Base-by-base conservation (phyloP, 139 green algal species). In the Ostreobium quekettii region DNA sequence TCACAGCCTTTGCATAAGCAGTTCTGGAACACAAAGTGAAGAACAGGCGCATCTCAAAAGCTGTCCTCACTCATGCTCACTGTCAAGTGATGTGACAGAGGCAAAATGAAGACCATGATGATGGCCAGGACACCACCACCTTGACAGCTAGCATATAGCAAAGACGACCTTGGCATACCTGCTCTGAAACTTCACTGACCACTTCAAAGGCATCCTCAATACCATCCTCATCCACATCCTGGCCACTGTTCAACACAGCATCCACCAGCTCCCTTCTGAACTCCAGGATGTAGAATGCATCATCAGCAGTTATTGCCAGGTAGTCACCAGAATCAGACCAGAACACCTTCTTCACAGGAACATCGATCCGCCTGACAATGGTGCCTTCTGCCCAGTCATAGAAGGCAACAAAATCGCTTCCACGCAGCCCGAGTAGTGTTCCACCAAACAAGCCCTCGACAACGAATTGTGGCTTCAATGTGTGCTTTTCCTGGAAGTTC, bases 131-230 rank as follows among this genome's bases (percentile, higher is more conserved):
- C n/a, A n/a, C n/a, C n/a, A n/a, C n/a, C n/a, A n/a, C n/a, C n/a
- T n/a, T n/a, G n/a, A n/a, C n/a, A n/a, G n/a, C n/a, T n/a, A n/a
- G n/a, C n/a, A n/a, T n/a, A n/a, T n/a, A n/a, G n/a, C n/a, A 64
- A 33, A 64, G 15, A 64, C 15, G 56, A 33, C 56, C 28, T 64
- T 15, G 19, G 42, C 56, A 64, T 24, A 48, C 1, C n/a, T 71
- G 64, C 70, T 93, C 90, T 1, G 78, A 72, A 31, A 97, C 83
- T 78, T 99, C 93, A n/a, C 82, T 78, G 26, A 92, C 63, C 68
- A 99, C 83, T 70, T 99, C 94, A 76, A 99, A 99, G 0, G 93
- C 88, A 31, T 97, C 92, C 47, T 98, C 92, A 4, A 97, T 80
- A 37, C 94, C 94, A 36, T 99, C 89, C 39, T 96, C 89, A 60